These are phyloP conservation scores for Diutina mesorugosa DNA, from an alignment of 1,139 yeast species.

Conservation along the genomic window DNA sequence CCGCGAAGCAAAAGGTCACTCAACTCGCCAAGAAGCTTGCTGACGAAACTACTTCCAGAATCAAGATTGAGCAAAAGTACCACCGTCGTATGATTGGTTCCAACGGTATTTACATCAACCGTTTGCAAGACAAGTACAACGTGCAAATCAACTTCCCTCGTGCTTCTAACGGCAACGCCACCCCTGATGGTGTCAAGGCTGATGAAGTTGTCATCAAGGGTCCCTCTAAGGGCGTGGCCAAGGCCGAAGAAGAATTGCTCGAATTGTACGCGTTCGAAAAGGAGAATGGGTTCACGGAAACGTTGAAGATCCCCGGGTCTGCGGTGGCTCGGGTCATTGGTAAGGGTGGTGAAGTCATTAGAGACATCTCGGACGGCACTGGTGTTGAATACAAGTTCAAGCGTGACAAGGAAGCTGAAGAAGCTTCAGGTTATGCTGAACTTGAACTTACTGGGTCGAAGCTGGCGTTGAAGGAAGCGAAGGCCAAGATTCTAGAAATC, in stretches of 20 bases:
- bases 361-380: conserved; percentile 67
- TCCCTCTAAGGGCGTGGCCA: conserved; percentile 79
- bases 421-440: conserved; percentile 33
- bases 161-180: conserved; percentile 6
- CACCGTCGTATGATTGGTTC: conserved; percentile 82
- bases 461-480: conserved; percentile 67
- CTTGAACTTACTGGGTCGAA: conserved; percentile 73
- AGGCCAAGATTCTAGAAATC: conserved; percentile 46
- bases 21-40: conserved; percentile 65
- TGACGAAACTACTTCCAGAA: conserved; percentile 57
- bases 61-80: conserved; percentile 63
- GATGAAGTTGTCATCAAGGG: conserved; percentile 79
- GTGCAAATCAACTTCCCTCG: conserved; percentile 71
- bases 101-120: conserved; percentile 67
- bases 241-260: conserved; percentile 75
- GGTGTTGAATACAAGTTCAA: conserved; percentile 64
- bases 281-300: conserved; percentile 66
- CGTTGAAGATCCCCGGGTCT: conserved; percentile 52
- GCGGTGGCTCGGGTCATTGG: conserved; percentile 84
- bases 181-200: conserved; percentile 19
- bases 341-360: conserved; percentile 73
- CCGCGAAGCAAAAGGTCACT: conserved; percentile 48
- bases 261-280: conserved; percentile 80
- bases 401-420: conserved; percentile 27
- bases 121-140: conserved; percentile 80